These are phyloP conservation scores for Zychaea mexicana DNA, from an alignment of 371 early-diverging fungal species.

Conservation along the genomic window DNA sequence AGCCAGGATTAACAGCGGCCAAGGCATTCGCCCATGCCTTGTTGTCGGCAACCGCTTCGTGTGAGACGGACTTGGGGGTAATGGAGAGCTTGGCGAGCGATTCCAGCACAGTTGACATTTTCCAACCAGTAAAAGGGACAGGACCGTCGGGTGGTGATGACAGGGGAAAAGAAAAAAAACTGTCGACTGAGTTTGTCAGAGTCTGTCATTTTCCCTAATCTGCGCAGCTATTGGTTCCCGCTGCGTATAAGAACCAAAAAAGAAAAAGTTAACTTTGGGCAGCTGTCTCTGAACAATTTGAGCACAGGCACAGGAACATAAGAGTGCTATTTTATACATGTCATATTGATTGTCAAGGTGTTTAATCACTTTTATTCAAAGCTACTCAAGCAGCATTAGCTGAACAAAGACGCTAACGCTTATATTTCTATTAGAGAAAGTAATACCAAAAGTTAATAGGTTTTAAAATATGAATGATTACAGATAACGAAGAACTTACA, in stretches of 20 bases:
- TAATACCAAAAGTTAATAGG: too few species aligned
- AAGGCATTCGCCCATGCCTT: conserved; percentile 58
- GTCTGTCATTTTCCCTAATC: neutral
- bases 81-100: conserved; percentile 46
- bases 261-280: neutral
- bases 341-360: too few species aligned
- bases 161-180: neutral
- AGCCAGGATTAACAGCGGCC: conserved; percentile 16
- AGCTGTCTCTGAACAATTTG: too few species aligned
- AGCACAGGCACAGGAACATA: too few species aligned
- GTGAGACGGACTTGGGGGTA: conserved; percentile 46
- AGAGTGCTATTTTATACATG: too few species aligned
- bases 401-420: neutral
- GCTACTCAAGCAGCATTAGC: too few species aligned
- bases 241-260: neutral
- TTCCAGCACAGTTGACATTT: conserved; percentile 34
- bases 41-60: conserved; percentile 55
- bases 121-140: neutral
- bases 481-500: conserved; percentile 46
- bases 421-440: conserved; percentile 11
- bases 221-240: neutral
- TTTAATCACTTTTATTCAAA: too few species aligned
- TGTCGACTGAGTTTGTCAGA: neutral
- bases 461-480: too few species aligned
- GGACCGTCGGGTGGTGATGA: neutral